Base-by-base conservation (phyloP, 2,329 filamentous ascomycete species). In the Aspergillus amoenus region DNA sequence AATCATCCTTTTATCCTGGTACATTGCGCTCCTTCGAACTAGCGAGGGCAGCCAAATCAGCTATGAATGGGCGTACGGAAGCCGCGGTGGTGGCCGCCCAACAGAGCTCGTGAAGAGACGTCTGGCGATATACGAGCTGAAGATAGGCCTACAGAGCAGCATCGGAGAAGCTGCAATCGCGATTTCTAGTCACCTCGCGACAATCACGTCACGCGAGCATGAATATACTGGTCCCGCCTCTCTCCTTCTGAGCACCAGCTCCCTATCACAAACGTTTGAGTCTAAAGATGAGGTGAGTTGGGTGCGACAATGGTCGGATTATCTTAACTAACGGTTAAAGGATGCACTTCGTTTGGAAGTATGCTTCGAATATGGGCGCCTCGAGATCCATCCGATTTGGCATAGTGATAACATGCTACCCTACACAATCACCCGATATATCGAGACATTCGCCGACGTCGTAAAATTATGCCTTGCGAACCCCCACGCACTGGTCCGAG, bases 371-470 rank as follows among this genome's bases (percentile, higher is more conserved):
- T 47, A 65, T 46, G 49, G 44, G n/a, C 24, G 45, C 17, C 59
- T 80, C 17, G 59, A 73, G 15, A 70, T 79, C 7, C 71, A 69
- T 11, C 74, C 79, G n/a, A 59, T 71, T 54, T 81, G 78, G 77
- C 68, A 73, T 34, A 70, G 72, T 12, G 64, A 75, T 4, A 74
- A 68, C 41, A 74, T 79, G 64, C 69, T 77, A 15, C 70, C 68
- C 39, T 78, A 77, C 61, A 80, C 78, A 59, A 68, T 80, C 1
- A 70, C 69, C 2, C 72, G 71, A 27, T 71, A 81, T 52, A 70
- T 81, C 39, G 69, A 77, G 41, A 74, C 73, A 22, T 69, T 82
- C 32, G 68, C 71, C 48, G 75, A 82, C 47, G 76, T 69, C 1
- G 58, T 82, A 51, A 63, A 67, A 46, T 52, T 70, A 15, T 76